Evolutionary conservation across 129 eudicot genomes (phyloP).

Genomic region (Flaveria brownii): DNA sequence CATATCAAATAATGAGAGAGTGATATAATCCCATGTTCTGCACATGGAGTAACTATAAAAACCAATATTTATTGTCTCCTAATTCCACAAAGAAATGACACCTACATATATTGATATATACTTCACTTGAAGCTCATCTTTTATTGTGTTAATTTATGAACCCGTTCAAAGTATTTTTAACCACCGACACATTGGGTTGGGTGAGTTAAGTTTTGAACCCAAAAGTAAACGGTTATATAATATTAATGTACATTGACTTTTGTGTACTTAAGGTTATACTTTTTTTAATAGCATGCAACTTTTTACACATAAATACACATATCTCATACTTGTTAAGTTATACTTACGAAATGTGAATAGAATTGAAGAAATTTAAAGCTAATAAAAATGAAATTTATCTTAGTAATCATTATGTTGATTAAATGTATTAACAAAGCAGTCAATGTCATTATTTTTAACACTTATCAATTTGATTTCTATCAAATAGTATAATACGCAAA

Average conservation of each 20-base stretch:
- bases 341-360: not conserved
- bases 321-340: too few species aligned
- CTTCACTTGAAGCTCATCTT: conserved; percentile 4
- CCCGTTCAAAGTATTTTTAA: not conserved
- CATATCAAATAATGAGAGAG: conserved; percentile 23
- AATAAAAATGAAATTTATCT: too few species aligned
- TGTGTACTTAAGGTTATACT: not conserved
- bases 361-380: not conserved
- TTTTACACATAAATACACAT: too few species aligned
- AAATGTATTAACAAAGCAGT: too few species aligned
- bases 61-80: conserved; percentile 16
- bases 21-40: conserved; percentile 11
- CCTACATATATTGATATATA: not conserved
- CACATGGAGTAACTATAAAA: conserved; percentile 3
- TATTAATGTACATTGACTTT: conserved; percentile 2
- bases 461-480: too few species aligned
- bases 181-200: conserved; percentile 38
- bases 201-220: conserved; percentile 18
- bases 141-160: not conserved
- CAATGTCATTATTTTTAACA: too few species aligned
- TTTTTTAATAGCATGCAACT: too few species aligned
- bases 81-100: conserved; percentile 19
- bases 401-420: too few species aligned
- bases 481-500: too few species aligned
- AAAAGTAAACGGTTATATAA: not conserved